phyloP scores from a whole-genome alignment of 768 basidiomycete species.

The Leccinum broughii region DNA sequence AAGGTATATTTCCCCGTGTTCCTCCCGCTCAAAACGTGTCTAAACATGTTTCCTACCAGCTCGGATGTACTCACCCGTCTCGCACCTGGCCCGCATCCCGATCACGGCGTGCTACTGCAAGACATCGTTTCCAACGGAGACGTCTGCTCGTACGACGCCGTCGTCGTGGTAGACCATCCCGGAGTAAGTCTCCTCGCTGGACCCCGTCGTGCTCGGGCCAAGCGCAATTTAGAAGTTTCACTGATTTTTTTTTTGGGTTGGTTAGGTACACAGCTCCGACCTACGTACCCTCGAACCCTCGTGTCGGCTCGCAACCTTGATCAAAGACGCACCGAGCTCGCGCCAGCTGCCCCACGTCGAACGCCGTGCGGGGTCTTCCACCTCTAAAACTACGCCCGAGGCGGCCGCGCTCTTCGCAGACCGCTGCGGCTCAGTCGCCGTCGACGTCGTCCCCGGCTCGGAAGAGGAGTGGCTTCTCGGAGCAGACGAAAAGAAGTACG shows the following conservation, averaged over 20 bases:
- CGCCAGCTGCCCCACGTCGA: constrained; percentile 64
- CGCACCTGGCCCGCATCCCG: constrained; percentile 33
- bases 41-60: constrained; percentile 42
- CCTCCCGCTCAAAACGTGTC: neutral
- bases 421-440: constrained; percentile 53
- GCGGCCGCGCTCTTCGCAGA: constrained; percentile 46
- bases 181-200: constrained; percentile 50
- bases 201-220: neutral
- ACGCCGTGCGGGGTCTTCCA: constrained; percentile 23
- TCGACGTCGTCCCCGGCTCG: constrained; percentile 44
- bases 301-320: constrained; percentile 46
- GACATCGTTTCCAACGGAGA: constrained; percentile 44
- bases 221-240: neutral
- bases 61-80: constrained; percentile 48
- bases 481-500: constrained; percentile 44
- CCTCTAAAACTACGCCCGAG: constrained; percentile 19
- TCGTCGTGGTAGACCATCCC: constrained; percentile 70
- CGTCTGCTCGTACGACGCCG: constrained; percentile 62
- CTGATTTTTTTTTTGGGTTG: no score
- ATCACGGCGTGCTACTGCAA: constrained; percentile 41
- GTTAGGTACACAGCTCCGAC: constrained; percentile 61
- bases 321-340: constrained; percentile 53
- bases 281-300: constrained; percentile 57
- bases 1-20: constrained; percentile 37
- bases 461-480: constrained; percentile 38